phyloP scores from a whole-genome alignment of 2,329 filamentous ascomycete genomes.

The Penicillium vulpinum region DNA sequence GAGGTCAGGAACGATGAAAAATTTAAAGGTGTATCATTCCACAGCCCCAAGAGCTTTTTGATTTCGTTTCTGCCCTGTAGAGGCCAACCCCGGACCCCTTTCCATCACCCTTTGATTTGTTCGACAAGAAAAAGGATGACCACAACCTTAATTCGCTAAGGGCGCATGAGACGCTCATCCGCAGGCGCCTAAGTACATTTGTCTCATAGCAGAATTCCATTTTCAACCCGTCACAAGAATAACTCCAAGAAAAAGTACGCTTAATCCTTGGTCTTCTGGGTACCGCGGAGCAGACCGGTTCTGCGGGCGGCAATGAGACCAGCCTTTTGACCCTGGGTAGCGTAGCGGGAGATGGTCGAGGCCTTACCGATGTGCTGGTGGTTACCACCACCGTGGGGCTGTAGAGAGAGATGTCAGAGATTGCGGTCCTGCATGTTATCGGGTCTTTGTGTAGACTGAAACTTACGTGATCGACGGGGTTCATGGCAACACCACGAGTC shows the following conservation, averaged over 20 bases:
- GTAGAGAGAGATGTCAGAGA: slow-evolving; percentile 27
- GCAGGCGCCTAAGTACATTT: slow-evolving; percentile 45
- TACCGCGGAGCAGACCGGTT: slow-evolving; percentile 99
- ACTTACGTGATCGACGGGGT: slow-evolving; percentile 92
- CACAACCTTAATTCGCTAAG: slow-evolving; percentile 45
- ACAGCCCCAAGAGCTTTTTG: slow-evolving; percentile 23
- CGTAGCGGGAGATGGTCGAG: slow-evolving; percentile 98
- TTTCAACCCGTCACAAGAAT: slow-evolving; percentile 49
- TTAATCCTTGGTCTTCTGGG: slow-evolving; percentile 99
- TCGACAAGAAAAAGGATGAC: slow-evolving; percentile 36
- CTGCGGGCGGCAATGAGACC: slow-evolving; percentile 99
- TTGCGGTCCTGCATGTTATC: background rate
- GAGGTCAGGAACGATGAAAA: slow-evolving; percentile 14
- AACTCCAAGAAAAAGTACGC: slow-evolving; percentile 61
- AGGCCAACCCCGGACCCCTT: slow-evolving; percentile 28
- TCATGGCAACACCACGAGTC: slow-evolving; percentile 99
- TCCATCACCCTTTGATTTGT: slow-evolving; percentile 31
- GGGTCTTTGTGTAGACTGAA: background rate
- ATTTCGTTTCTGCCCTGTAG: slow-evolving; percentile 30
- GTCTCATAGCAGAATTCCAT: slow-evolving; percentile 44
- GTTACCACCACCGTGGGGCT: slow-evolving; percentile 97
- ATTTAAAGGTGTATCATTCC: slow-evolving; percentile 31
- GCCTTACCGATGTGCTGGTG: slow-evolving; percentile 99
- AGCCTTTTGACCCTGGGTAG: slow-evolving; percentile 97
- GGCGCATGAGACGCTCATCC: slow-evolving; percentile 40